A percentile compares a stretch with the other conserved stretches of the same genome.
Conservation (phyloP, 805 yeast genomes). For the Saturnispora ahearnii region DNA sequence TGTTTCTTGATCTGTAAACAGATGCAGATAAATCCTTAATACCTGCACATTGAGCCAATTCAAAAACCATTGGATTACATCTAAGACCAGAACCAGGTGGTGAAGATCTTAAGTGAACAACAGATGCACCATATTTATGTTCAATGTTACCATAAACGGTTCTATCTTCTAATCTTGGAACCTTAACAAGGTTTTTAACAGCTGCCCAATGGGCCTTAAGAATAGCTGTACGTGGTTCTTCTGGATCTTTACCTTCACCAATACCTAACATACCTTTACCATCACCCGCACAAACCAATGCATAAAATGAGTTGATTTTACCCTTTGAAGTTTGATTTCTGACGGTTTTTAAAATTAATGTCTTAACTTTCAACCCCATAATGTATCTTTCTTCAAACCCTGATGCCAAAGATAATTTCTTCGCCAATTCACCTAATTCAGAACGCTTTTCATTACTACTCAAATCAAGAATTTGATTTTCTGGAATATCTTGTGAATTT, state of each 20-base stretch:
- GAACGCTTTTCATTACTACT: constrained; percentile 19
- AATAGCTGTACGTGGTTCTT: constrained; percentile 64
- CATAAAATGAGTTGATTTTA: constrained; percentile 73
- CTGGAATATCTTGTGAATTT: constrained; percentile 19
- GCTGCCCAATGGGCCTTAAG: constrained; percentile 91
- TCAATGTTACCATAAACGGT: constrained; percentile 81
- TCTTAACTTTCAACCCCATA: constrained; percentile 51
- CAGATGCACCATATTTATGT: constrained; percentile 79
- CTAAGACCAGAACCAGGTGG: constrained; percentile 92
- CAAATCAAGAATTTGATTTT: constrained; percentile 16
- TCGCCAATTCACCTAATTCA: constrained; percentile 34
- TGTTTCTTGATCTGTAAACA: constrained; percentile 85
- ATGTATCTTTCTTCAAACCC: constrained; percentile 59
- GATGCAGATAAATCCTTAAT: constrained; percentile 89
- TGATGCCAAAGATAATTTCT: constrained; percentile 50
- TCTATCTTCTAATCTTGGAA: constrained; percentile 85
- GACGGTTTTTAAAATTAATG: constrained; percentile 68
- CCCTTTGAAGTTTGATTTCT: constrained; percentile 91
- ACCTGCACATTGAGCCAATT: constrained; percentile 88
- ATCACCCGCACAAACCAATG: constrained; percentile 86
- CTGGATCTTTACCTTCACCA: constrained; percentile 89
- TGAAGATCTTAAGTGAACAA: constrained; percentile 71
- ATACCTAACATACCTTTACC: constrained; percentile 88
- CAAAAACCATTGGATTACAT: constrained; percentile 83
- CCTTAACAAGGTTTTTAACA: constrained; percentile 67